Evolutionary conservation across 2,329 filamentous ascomycete genomes (phyloP), one percentile per base, ranked within the genome.

Genomic region (Pezicula radicicola): DNA sequence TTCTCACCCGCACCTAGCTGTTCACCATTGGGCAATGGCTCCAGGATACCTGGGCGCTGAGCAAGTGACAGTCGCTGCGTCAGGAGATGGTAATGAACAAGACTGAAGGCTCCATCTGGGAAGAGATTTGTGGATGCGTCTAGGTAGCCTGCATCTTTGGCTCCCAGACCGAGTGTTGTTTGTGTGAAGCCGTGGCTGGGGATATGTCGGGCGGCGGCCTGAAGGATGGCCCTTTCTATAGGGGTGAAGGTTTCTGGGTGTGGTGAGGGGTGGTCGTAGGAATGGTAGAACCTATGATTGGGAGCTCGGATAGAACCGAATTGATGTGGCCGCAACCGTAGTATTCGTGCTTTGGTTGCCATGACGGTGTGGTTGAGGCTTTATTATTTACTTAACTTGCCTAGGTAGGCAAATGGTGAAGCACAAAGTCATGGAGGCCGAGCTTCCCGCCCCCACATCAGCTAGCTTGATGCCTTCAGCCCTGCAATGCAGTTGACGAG

Each of bases 41-140:
- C 59, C 2, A 63, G 58, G 48, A 55, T 51, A 7, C 55, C 28
- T 9, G 43, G 46, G 27, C 50, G 55, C 45, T 46, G 49, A 63
- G 72, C 37, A 59, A 95, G 72, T 5, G 74, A 78, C 52, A 81
- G 71, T 40, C 90, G 79, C 67, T 88, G 83, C 10, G 75, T 83
- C 42, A 85, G 78, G 13, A 95, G 79, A 67, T 95, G 87, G 68
- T 87, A 95, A 36, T 81, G 80, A 60, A 97, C 84, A 27, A 99
- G 78, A 61, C 89, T 87, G 72, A 96, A 96, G 19, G 85, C 81
- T 7, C 89, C 90, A 40, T 86, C 79, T 1, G 90, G 85, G 51
- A 99, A 84, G 18, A 97, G 75, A 64, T 91, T 92, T 9, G 89
- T 84, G 53, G 89, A 92, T 53, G 93, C 91, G 66, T 94, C 89